Evolutionary conservation across 108 stramenopile genomes (phyloP), one percentile per base, ranked within the genome.

Genomic region (Nannochloropsis oceanica): DNA sequence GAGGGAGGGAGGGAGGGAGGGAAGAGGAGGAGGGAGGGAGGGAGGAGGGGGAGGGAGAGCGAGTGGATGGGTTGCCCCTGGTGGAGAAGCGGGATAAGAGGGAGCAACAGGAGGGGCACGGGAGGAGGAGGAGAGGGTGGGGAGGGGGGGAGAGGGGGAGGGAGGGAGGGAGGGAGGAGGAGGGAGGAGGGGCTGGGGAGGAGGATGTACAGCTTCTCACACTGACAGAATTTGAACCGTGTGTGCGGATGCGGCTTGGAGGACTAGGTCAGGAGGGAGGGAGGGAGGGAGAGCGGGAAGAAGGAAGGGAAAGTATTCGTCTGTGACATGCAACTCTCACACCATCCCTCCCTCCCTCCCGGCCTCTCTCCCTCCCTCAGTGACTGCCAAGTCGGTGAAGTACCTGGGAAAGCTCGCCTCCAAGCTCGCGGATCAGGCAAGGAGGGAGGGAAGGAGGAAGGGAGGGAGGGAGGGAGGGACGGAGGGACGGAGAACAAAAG

Each of bases 191-290:
- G 84, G 87, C 11, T 89, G 83, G n/a, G 88, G n/a, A 94, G 80
- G 92, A 93, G 79, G 94, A 96, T 86, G 96, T 97, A 0, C 93
- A 94, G 86, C 89, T 97, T 11, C 87, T 96, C 44, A 96, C 97
- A 3, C 85, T 97, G 85, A 91, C 84, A 27, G 93, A 94, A 59
- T 95, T 97, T 84, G 95, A 92, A 26, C 94, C 95, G 20, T 84
- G 89, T 46, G 87, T 86, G 43, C 42, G 59, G 44, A 92, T 97
- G 11, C 92, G 96, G 14, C 93, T 97, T 44, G 98, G 96, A 11
- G 98, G 98, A 24, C 86, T 99, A 18, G 96, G 97, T 11, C n/a
- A n/a, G n/a, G n/a, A n/a, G n/a, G n/a, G n/a, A n/a, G n/a, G n/a
- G n/a, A n/a, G n/a, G 46, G 46, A 14, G 14, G 14, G 46, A 14